phyloP scores from a whole-genome alignment of 2,329 filamentous ascomycete genomes.

The Grosmannia huntii region DNA sequence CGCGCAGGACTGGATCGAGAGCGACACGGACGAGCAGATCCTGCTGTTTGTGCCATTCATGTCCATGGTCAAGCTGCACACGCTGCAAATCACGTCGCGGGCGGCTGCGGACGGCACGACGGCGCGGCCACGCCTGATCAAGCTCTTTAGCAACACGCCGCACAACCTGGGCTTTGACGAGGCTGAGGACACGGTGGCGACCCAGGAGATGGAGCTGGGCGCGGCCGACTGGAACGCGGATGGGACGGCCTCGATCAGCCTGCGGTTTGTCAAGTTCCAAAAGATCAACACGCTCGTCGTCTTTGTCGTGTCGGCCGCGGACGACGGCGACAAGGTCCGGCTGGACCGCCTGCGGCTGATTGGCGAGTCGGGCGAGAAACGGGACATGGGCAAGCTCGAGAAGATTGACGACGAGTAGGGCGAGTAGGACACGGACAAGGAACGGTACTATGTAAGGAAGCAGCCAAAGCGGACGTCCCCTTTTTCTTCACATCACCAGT shows the following conservation, averaged over 20 bases:
- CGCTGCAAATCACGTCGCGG: conserved; percentile 70
- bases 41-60: conserved; percentile 89
- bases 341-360: conserved; percentile 69
- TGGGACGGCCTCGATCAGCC: conserved; percentile 55
- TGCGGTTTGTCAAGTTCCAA: conserved; percentile 97
- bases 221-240: conserved; percentile 71
- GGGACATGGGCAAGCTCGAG: conserved; percentile 87
- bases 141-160: conserved; percentile 76
- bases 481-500: too few species aligned
- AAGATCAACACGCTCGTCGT: conserved; percentile 76
- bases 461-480: not conserved
- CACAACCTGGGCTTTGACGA: conserved; percentile 93
- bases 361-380: conserved; percentile 82
- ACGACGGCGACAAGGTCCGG: conserved; percentile 72
- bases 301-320: conserved; percentile 79
- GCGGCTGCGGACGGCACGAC: conserved; percentile 60
- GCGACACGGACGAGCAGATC: conserved; percentile 92
- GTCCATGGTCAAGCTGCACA: conserved; percentile 78
- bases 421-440: conserved; percentile 25
- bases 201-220: conserved; percentile 65
- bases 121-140: conserved; percentile 68
- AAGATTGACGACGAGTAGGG: conserved; percentile 73
- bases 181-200: conserved; percentile 72
- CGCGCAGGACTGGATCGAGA: conserved; percentile 79
- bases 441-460: not conserved